Percentiles rank a stretch among this genome's conserved stretches.
phyloP scores from a whole-genome alignment of 352 stramenopile genomes.

The Phytophthora gonapodyides region DNA sequence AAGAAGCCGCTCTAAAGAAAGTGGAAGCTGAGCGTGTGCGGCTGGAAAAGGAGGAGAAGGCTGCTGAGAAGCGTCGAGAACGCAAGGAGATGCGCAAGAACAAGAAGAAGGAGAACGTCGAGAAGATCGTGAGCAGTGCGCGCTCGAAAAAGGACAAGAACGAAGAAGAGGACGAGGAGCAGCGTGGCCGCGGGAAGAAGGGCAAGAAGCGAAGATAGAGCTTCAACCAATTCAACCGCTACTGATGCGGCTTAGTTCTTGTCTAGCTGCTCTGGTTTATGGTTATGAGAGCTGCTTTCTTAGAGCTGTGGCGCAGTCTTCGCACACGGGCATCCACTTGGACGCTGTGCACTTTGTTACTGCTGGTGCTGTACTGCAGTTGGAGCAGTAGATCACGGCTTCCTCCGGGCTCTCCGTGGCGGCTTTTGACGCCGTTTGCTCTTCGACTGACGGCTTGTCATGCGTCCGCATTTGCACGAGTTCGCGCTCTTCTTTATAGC shows the following conservation, averaged over 20 bases:
- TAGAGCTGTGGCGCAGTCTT: slow-evolving; percentile 50
- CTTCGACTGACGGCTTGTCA: slow-evolving; percentile 44
- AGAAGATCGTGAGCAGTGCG: slow-evolving; percentile 60
- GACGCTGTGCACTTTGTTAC: slow-evolving; percentile 81
- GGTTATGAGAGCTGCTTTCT: slow-evolving; percentile 38
- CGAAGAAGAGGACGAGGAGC: slow-evolving; percentile 41
- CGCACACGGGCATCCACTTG: slow-evolving; percentile 88
- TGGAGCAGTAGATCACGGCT: slow-evolving; percentile 65
- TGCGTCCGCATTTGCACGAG: slow-evolving; percentile 59
- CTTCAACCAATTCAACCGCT: slow-evolving; percentile 5
- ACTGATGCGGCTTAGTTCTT: slow-evolving; percentile 3
- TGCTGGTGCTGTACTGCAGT: slow-evolving; percentile 54
- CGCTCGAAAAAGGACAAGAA: slow-evolving; percentile 48
- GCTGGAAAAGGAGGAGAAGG: slow-evolving; percentile 77
- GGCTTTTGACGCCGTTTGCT: slow-evolving; percentile 8
- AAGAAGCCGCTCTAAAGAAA: slow-evolving; percentile 34
- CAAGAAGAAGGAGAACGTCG: slow-evolving; percentile 79
- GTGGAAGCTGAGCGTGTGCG: slow-evolving; percentile 55
- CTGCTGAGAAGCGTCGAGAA: slow-evolving; percentile 76
- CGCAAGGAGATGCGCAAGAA: slow-evolving; percentile 85
- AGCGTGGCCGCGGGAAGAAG: slow-evolving; percentile 45
- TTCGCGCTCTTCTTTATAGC: slow-evolving; percentile 80
- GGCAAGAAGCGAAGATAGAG: slow-evolving; percentile 40
- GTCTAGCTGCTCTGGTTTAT: background rate
- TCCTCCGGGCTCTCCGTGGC: slow-evolving; percentile 32